phyloP scores from a whole-genome alignment of 1,284 basidiomycete species.

The Moesziomyces parantarcticus region DNA sequence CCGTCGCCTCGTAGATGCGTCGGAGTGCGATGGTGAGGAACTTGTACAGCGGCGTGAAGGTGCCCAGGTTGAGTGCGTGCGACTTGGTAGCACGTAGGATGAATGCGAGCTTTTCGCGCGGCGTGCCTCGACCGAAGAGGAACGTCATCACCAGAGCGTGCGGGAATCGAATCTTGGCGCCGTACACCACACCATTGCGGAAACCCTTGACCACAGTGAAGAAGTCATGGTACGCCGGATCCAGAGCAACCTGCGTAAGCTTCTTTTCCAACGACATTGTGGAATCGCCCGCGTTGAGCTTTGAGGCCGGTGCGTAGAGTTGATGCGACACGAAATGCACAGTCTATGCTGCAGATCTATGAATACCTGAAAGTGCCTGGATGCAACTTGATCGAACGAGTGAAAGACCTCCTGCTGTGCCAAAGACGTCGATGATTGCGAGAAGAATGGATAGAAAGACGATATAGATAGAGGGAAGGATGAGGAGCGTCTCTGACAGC shows the following conservation, averaged over 20 bases:
- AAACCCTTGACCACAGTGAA: slow-evolving; percentile 90
- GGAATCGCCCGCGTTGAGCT: not conserved
- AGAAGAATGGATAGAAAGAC: too few species aligned
- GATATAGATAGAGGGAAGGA: too few species aligned
- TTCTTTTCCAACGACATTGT: slow-evolving; percentile 21
- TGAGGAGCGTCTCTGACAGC: too few species aligned
- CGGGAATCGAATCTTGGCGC: slow-evolving; percentile 92
- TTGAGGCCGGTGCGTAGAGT: not conserved
- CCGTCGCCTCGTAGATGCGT: slow-evolving; percentile 73
- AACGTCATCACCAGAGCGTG: slow-evolving; percentile 99
- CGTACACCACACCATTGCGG: slow-evolving; percentile 94
- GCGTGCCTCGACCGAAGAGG: slow-evolving; percentile 74
- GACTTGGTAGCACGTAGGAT: slow-evolving; percentile 89
- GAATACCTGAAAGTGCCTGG: not conserved
- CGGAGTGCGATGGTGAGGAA: slow-evolving; percentile 82
- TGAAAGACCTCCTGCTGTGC: too few species aligned
- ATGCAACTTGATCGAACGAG: too few species aligned
- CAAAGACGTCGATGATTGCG: too few species aligned
- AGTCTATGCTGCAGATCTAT: slow-evolving; percentile 6
- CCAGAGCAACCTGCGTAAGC: slow-evolving; percentile 59
- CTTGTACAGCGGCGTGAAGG: slow-evolving; percentile 96
- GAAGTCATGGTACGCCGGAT: slow-evolving; percentile 85
- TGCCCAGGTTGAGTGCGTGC: slow-evolving; percentile 87
- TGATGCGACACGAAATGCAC: not conserved
- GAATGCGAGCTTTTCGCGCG: slow-evolving; percentile 73